Conservation (phyloP, 2,329 filamentous ascomycete genomes). For the Apiospora sp. region DNA sequence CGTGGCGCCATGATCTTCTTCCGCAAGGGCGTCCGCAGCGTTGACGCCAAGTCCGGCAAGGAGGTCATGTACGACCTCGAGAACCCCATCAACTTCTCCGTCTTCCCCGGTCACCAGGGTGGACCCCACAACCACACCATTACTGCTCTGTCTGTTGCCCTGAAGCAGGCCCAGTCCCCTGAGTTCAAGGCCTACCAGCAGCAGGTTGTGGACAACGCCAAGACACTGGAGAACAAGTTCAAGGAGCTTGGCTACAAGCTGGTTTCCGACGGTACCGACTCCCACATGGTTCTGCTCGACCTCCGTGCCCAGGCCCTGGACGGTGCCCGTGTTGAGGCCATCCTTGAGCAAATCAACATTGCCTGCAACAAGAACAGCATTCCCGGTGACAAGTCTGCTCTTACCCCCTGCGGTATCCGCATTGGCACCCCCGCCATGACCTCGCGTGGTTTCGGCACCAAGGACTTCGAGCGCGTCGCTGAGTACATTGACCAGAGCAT, state of each 20-base stretch:
- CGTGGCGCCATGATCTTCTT: slow-evolving; percentile 99
- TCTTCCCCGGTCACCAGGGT: slow-evolving; percentile 98
- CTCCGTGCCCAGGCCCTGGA: slow-evolving; percentile 88
- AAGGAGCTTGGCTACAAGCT: slow-evolving; percentile 92
- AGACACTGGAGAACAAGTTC: slow-evolving; percentile 85
- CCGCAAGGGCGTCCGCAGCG: slow-evolving; percentile 92
- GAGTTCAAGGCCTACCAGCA: slow-evolving; percentile 96
- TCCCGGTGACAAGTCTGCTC: slow-evolving; percentile 94
- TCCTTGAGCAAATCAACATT: slow-evolving; percentile 98
- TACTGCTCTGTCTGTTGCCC: slow-evolving; percentile 91
- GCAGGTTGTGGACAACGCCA: slow-evolving; percentile 91
- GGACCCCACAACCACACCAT: slow-evolving; percentile 99
- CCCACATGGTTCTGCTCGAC: slow-evolving; percentile 96
- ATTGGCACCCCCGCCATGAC: slow-evolving; percentile 99
- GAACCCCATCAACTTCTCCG: slow-evolving; percentile 96
- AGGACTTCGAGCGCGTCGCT: slow-evolving; percentile 91
- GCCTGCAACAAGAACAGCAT: slow-evolving; percentile 99
- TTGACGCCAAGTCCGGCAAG: slow-evolving; percentile 90
- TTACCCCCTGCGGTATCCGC: slow-evolving; percentile 93
- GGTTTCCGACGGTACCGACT: slow-evolving; percentile 94
- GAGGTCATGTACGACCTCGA: slow-evolving; percentile 92
- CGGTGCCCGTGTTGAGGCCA: slow-evolving; percentile 92
- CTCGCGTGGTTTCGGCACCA: slow-evolving; percentile 88
- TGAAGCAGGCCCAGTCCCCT: slow-evolving; percentile 89
- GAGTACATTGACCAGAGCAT: slow-evolving; percentile 88